Base-by-base conservation (phyloP, 441 rosid genomes). In the Theobroma grandiflorum region DNA sequence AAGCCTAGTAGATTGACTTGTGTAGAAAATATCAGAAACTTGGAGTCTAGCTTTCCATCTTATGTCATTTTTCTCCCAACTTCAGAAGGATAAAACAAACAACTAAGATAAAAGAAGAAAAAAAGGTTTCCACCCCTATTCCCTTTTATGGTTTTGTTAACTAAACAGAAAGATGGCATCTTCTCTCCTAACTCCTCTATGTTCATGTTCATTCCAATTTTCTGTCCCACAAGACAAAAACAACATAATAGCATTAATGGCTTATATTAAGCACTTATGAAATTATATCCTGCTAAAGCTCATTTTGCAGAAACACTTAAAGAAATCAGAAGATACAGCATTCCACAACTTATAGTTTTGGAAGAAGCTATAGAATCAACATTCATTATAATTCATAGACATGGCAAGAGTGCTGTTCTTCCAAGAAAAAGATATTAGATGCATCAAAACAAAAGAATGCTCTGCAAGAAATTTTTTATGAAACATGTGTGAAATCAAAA, bases 241-340 rank as follows among this genome's bases (percentile, higher is more conserved):
- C 16, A 40, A 6, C 77, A 57, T 20, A 55, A 57, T 40, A 40
- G n/a, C 35, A 73, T 40, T 73, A 40, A 40, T 12, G 20, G 65
- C 10, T 20, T 14, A 57, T 57, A 73, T 15, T 58, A 40, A 20
- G 66, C 57, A 49, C 40, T 73, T 73, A 52, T 37, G n/a, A 12
- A 55, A 57, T 57, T 3, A 73, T 38, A 58, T 58, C 53, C 53
- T 40, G 38, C 38, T 74, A 74, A 52, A 73, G 37, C 20, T 57
- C 9, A 57, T 38, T 38, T 58, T 57, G 45, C 37, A 57, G 52
- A 73, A 73, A 20, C 52, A 57, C 45, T 37, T 38, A 73, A 40
- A 31, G 20, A 40, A 57, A 73, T 73, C 66, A 73, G 65, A 73
- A 3, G 38, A 73, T 14, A 20, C 2, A 31, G 12, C 22, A 37